A percentile compares a stretch with the other conserved stretches of the same genome.
phyloP scores from a whole-genome alignment of 2,329 filamentous ascomycete genomes.

The Dactylellina haptotyla region DNA sequence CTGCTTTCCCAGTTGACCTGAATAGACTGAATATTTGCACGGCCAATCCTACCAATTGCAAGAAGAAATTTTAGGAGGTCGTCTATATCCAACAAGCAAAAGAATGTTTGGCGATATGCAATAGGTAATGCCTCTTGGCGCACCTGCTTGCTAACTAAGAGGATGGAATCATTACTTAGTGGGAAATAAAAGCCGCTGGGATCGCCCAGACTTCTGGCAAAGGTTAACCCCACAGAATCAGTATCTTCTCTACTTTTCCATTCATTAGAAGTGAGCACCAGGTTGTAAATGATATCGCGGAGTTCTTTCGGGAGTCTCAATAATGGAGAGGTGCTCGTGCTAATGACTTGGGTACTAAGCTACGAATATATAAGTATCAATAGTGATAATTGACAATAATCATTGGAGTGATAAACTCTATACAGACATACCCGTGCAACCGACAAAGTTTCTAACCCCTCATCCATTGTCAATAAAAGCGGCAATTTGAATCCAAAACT shows the following conservation, averaged over 20 bases:
- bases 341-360: not conserved
- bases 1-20: not conserved
- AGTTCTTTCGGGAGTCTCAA: not conserved
- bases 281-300: not conserved
- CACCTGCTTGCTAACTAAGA: not conserved
- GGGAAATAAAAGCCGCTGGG: not conserved
- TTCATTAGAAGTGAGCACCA: not conserved
- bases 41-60: not conserved
- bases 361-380: not conserved
- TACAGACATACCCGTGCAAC: not conserved
- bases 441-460: not conserved
- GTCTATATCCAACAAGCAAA: not conserved
- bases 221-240: not conserved
- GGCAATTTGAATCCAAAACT: not conserved
- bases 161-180: not conserved
- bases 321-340: not conserved
- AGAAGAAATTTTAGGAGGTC: not conserved
- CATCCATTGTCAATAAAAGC: not conserved
- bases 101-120: not conserved
- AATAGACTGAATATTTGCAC: not conserved
- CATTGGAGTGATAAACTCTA: not conserved
- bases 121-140: not conserved
- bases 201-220: not conserved
- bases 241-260: not conserved
- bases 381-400: not conserved